phyloP scores from a whole-genome alignment of 1,284 basidiomycete genomes.

The Trichosporon sp. region DNA sequence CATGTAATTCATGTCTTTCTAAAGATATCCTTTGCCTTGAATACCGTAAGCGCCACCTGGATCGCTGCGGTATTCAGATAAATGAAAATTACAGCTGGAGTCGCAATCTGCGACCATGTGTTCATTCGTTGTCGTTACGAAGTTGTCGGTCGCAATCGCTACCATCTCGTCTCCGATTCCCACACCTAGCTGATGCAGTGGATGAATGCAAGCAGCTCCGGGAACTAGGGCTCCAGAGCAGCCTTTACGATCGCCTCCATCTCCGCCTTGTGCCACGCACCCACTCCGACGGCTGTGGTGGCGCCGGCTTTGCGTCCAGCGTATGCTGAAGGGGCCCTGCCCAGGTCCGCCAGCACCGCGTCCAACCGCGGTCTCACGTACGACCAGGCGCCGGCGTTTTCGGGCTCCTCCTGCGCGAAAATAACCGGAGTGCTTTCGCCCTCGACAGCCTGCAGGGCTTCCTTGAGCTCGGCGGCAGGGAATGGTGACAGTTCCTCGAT shows the following conservation, averaged over 20 bases:
- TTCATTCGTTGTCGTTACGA: background rate
- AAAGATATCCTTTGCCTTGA: background rate
- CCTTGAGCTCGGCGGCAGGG: conserved; percentile 66
- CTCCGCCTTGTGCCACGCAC: conserved; percentile 68
- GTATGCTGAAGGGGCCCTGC: conserved; percentile 59
- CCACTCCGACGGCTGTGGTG: conserved; percentile 76
- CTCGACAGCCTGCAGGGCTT: conserved; percentile 54
- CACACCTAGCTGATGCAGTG: no score
- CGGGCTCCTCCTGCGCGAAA: conserved; percentile 84
- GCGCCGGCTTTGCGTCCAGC: conserved; percentile 70
- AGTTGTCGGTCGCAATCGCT: background rate
- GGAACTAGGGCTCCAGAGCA: conserved; percentile 48
- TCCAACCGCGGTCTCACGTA: conserved; percentile 67
- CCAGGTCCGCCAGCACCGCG: conserved; percentile 58
- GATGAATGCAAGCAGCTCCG: no score
- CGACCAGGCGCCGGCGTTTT: conserved; percentile 77
- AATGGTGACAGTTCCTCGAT: conserved; percentile 84
- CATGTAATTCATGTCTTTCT: conserved; percentile 2
- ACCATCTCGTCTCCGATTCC: background rate
- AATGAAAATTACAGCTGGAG: background rate
- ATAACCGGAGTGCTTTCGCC: conserved; percentile 60
- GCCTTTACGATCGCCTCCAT: conserved; percentile 65
- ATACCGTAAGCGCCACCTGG: background rate
- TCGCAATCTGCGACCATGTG: background rate
- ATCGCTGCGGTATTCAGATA: background rate